Evolutionary conservation across 805 yeast genomes (phyloP).

Genomic region (Candida nitratophila): DNA sequence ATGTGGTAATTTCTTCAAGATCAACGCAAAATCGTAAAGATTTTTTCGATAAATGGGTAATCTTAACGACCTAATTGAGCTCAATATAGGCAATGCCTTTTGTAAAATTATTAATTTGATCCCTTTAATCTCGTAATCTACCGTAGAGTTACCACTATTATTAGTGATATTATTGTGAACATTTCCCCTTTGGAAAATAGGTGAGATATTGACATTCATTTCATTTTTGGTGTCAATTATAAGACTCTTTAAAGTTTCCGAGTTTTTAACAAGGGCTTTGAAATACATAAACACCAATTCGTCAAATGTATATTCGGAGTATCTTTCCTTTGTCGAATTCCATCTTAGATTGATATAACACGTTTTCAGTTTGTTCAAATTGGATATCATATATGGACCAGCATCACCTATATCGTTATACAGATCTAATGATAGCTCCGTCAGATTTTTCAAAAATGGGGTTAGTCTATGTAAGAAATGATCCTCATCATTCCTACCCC

Average conservation of each 20-base stretch:
- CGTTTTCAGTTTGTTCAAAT: conserved; percentile 7
- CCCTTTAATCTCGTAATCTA: conserved; percentile 6
- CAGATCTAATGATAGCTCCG: conserved; percentile 13
- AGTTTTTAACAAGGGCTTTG: conserved; percentile 7
- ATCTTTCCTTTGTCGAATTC: conserved; percentile 8
- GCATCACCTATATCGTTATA: conserved; percentile 12
- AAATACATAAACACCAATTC: conserved; percentile 5
- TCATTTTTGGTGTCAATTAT: conserved; percentile 17
- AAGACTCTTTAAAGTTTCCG: conserved; percentile 7
- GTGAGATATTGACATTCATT: not conserved
- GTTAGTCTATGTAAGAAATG: conserved; percentile 7
- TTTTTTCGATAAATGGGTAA: conserved; percentile 10
- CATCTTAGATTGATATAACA: conserved; percentile 16
- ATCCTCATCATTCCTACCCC: too few species aligned
- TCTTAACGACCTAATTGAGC: conserved; percentile 10
- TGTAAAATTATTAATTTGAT: conserved; percentile 3
- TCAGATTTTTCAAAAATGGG: conserved; percentile 8
- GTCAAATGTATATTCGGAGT: conserved; percentile 2
- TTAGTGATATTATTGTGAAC: conserved; percentile 1
- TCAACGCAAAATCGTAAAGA: conserved; percentile 1
- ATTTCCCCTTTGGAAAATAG: not conserved
- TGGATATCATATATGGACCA: conserved; percentile 8
- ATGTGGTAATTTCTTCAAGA: conserved; percentile 1
- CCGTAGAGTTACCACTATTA: not conserved
- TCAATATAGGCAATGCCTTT: conserved; percentile 7